Conservation (phyloP, 805 yeast genomes). For the Yarrowia sp. region DNA sequence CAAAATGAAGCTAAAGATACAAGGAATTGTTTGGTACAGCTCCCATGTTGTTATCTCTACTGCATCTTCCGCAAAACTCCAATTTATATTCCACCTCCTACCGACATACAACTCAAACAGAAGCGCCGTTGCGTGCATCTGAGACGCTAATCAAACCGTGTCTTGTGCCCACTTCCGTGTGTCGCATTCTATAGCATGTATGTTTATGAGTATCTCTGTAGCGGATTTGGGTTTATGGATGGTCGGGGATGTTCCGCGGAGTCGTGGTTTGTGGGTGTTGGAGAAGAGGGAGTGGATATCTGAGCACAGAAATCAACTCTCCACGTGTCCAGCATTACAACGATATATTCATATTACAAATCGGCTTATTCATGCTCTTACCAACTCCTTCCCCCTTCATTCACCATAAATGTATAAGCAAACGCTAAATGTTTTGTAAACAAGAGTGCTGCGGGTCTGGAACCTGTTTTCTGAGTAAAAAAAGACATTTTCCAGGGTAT, state of each 20-base stretch:
- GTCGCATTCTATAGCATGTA: conserved; percentile 15
- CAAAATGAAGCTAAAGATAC: background rate
- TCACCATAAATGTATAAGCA: background rate
- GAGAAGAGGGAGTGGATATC: background rate
- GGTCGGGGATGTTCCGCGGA: background rate
- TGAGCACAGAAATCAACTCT: background rate
- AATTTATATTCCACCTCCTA: too few species aligned
- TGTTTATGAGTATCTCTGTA: conserved; percentile 11
- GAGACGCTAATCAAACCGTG: conserved; percentile 18
- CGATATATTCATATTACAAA: background rate
- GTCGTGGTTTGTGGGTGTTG: background rate
- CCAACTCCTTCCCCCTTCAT: background rate
- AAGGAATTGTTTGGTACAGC: background rate
- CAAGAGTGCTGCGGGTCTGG: background rate
- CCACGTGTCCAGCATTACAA: background rate
- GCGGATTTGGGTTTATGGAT: conserved; percentile 10
- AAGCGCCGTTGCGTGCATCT: background rate
- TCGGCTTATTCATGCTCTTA: background rate
- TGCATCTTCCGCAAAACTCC: background rate
- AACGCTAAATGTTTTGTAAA: conserved; percentile 1
- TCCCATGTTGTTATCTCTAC: too few species aligned
- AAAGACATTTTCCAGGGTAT: too few species aligned
- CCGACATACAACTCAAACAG: background rate
- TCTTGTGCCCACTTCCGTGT: background rate
- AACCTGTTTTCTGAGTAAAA: background rate